Evolutionary conservation across 495 filamentous ascomycete species (phyloP), one percentile per base, ranked within the genome.

Genomic region (Hypoxylon fragiforme): DNA sequence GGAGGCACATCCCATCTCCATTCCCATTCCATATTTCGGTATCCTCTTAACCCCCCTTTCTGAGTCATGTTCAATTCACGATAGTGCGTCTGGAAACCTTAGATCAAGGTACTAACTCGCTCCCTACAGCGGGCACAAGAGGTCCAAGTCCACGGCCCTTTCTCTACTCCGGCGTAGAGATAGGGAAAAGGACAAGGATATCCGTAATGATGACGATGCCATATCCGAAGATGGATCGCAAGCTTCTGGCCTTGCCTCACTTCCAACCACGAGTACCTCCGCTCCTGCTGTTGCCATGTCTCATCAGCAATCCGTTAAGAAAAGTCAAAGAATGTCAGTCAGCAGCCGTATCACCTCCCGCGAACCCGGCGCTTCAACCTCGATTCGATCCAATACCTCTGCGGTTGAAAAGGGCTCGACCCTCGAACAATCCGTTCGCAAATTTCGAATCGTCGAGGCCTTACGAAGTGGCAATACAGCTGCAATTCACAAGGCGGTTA

Each of bases 371-470:
- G 26, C 46, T 21, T 48, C 56, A 38, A 37, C 63, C 8, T 53
- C 67, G 6, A 65, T 64, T 32, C 40, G 64, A 41, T 60, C 65
- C 48, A 69, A 66, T 35, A 50, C 60, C 5, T 36, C 62, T 12
- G 53, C 60, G 13, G 66, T 63, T 16, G 71, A 73, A 30, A 74
- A 70, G 46, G 75, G 73, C 2, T 70, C 72, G 6, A 86, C 90
- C 0, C 90, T 98, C 31, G 92, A 98, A 62, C 90, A 96, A 67
- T 97, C 94, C 0, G 92, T 98, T 28, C 82, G 85, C 55, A 91
- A 92, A 54, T 98, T 97, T 73, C 85, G 91, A 53, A 81, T 97
- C 19, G 96, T 97, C 64, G 94, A 97, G 70, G 85, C 91, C 13
- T 74, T 98, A 44, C 81, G 95, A 53, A 92, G 82, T 64, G 94